phyloP scores from a whole-genome alignment of 768 basidiomycete species.

The Rossbeevera mucosa region DNA sequence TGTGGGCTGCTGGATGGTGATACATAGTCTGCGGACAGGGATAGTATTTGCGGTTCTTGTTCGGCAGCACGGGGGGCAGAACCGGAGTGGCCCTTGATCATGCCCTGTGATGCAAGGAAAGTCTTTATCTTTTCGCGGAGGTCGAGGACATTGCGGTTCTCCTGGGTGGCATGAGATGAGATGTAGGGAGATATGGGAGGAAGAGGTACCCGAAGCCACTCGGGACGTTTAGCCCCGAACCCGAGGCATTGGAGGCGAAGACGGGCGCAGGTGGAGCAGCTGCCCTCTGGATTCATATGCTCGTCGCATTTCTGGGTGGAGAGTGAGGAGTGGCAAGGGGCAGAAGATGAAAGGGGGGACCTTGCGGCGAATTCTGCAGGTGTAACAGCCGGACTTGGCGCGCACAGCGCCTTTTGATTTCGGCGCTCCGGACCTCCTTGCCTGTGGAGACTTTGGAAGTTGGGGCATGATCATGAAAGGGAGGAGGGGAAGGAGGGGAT shows the following conservation, averaged over 20 bases:
- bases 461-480: slow-evolving; percentile 27
- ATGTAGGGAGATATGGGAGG: neutral
- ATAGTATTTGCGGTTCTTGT: slow-evolving; percentile 52
- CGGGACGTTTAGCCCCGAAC: slow-evolving; percentile 80
- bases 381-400: slow-evolving; percentile 87
- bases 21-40: slow-evolving; percentile 40
- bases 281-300: slow-evolving; percentile 52
- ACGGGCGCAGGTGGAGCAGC: slow-evolving; percentile 73
- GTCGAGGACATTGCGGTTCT: slow-evolving; percentile 61
- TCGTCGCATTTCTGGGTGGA: slow-evolving; percentile 77
- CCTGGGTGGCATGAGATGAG: slow-evolving; percentile 39
- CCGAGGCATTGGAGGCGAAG: slow-evolving; percentile 82
- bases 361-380: slow-evolving; percentile 83
- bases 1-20: slow-evolving; percentile 40
- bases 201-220: slow-evolving; percentile 71
- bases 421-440: slow-evolving; percentile 46
- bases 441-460: slow-evolving; percentile 39
- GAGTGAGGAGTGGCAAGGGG: slow-evolving; percentile 13
- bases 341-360: slow-evolving; percentile 35
- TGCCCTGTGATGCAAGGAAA: slow-evolving; percentile 75
- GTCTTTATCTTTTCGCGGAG: slow-evolving; percentile 75
- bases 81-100: slow-evolving; percentile 87
- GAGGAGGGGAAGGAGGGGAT: neutral
- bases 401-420: slow-evolving; percentile 79
- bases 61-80: slow-evolving; percentile 56